phyloP scores from a whole-genome alignment of 129 eudicot species.

The Helianthus tuberosus region DNA sequence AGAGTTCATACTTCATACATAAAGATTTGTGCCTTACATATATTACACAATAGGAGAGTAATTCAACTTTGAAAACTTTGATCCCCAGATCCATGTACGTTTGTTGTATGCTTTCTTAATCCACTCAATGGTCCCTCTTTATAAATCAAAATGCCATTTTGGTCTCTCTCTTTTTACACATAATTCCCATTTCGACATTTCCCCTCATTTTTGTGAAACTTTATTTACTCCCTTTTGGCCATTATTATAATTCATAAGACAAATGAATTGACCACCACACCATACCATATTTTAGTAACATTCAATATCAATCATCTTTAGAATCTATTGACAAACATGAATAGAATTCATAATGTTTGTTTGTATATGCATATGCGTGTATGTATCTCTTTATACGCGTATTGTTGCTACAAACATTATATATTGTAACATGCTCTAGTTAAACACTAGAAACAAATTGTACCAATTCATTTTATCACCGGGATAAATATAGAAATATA shows the following conservation, averaged over 20 bases:
- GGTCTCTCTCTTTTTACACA: conserved; percentile 3
- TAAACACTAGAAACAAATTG: too few species aligned
- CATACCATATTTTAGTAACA: neutral
- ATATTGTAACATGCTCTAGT: too few species aligned
- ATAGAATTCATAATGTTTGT: neutral
- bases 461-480: too few species aligned
- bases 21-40: neutral
- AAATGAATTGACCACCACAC: neutral
- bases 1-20: too few species aligned
- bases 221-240: neutral
- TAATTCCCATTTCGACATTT: neutral
- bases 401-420: too few species aligned
- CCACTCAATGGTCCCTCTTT: conserved; percentile 5
- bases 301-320: neutral
- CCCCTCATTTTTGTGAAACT: neutral
- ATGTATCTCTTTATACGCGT: neutral
- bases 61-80: neutral
- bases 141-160: neutral
- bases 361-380: neutral
- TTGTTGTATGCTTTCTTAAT: neutral
- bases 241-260: neutral
- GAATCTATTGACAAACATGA: neutral
- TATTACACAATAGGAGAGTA: neutral
- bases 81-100: neutral
- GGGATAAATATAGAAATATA: too few species aligned